A percentile compares a stretch with the other conserved stretches of the same genome.
Evolutionary conservation across 257 asterid genomes (phyloP).

Genomic region (Sherardia arvensis): DNA sequence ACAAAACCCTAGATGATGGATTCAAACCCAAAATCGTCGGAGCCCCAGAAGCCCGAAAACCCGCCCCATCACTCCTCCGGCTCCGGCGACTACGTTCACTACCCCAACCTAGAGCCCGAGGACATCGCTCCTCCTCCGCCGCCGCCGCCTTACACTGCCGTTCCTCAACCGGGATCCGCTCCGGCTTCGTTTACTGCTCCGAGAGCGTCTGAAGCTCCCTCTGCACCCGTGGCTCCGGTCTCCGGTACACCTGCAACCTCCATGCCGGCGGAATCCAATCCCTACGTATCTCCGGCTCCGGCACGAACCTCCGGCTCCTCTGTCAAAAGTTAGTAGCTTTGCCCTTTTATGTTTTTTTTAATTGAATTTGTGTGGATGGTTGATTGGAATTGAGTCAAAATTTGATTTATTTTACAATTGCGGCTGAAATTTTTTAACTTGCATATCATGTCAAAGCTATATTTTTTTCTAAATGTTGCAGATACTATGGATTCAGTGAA

Average conservation of each 20-base stretch:
- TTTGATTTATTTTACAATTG: background rate
- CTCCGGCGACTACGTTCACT: slow-evolving; percentile 55
- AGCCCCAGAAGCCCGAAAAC: slow-evolving; percentile 13
- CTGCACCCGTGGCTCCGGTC: slow-evolving; percentile 22
- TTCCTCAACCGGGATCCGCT: slow-evolving; percentile 17
- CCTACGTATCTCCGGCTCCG: slow-evolving; percentile 54
- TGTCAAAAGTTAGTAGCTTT: slow-evolving; percentile 20
- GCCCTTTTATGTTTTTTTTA: background rate
- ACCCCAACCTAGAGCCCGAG: slow-evolving; percentile 62
- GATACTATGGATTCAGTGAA: slow-evolving; percentile 74
- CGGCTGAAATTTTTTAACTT: background rate
- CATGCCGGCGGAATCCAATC: slow-evolving; percentile 77
- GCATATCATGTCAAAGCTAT: no score
- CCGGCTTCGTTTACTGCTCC: slow-evolving; percentile 6
- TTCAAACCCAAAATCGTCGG: slow-evolving; percentile 12
- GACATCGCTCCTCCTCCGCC: slow-evolving; percentile 57
- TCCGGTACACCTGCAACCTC: slow-evolving; percentile 36
- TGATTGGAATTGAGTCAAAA: background rate
- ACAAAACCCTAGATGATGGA: background rate
- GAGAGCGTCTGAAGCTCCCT: slow-evolving; percentile 19
- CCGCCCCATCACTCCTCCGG: slow-evolving; percentile 10
- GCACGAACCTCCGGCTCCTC: slow-evolving; percentile 32
- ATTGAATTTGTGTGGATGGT: background rate
- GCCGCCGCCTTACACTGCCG: slow-evolving; percentile 27
- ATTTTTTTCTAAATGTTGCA: slow-evolving; percentile 21